phyloP scores from a whole-genome alignment of 306 rosid species.

The Benincasa hispida region DNA sequence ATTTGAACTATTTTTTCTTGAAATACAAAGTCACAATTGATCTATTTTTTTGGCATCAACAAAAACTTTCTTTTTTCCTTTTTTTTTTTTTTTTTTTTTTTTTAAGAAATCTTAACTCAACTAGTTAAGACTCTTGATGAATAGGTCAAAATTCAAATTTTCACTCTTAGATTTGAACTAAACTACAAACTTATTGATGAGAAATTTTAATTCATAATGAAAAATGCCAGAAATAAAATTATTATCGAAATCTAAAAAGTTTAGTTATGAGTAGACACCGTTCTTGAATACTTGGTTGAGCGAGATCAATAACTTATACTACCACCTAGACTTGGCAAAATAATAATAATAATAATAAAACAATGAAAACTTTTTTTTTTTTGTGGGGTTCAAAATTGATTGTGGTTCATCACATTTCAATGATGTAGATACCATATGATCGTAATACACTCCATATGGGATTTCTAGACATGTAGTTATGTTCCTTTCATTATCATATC shows the following conservation, averaged over 20 bases:
- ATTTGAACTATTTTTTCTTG: too few relatives aligned
- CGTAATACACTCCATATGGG: not conserved
- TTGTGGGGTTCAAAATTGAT: not conserved
- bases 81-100: too few relatives aligned
- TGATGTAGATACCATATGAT: not conserved
- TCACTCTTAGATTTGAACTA: too few relatives aligned
- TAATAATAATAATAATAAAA: not conserved
- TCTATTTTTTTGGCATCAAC: too few relatives aligned
- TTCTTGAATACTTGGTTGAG: not conserved
- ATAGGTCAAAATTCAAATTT: too few relatives aligned
- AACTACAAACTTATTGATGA: too few relatives aligned
- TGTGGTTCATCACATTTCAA: not conserved
- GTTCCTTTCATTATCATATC: not conserved
- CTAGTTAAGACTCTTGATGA: too few relatives aligned
- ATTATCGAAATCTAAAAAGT: not conserved
- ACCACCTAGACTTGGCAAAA: not conserved
- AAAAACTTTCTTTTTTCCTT: too few relatives aligned
- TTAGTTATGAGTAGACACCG: not conserved
- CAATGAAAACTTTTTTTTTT: not conserved
- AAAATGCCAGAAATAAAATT: too few relatives aligned
- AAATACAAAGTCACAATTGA: too few relatives aligned
- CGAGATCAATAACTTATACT: not conserved
- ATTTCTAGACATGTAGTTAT: not conserved
- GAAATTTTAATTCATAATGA: too few relatives aligned
- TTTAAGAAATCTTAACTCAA: too few relatives aligned